Conservation (phyloP, 129 eudicot genomes). For the Tagetes patula region DNA sequence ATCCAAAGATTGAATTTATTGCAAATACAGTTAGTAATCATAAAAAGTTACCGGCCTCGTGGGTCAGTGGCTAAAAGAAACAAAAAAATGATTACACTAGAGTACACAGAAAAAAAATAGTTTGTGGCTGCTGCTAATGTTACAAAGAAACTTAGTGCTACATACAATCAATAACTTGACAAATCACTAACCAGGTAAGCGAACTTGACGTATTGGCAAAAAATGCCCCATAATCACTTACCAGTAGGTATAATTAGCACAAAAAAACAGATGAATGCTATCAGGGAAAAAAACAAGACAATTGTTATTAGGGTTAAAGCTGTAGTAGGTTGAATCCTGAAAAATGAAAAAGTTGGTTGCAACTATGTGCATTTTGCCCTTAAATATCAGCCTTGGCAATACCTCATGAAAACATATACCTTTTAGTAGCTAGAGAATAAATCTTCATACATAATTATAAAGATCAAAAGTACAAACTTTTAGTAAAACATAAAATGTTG, state of each 20-base stretch:
- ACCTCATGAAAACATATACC: background rate
- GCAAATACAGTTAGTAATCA: background rate
- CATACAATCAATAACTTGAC: background rate
- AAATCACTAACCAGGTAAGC: background rate
- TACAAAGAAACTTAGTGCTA: background rate
- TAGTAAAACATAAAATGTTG: background rate
- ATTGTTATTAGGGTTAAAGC: background rate
- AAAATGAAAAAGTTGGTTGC: background rate
- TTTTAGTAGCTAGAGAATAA: background rate
- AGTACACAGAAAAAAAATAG: background rate
- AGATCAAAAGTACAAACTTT: background rate
- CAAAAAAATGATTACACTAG: background rate
- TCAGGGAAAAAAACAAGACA: background rate
- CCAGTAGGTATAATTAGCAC: background rate
- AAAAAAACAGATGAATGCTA: background rate
- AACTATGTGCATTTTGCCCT: background rate
- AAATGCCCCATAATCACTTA: background rate
- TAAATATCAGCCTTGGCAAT: background rate
- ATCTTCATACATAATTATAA: background rate
- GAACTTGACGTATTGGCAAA: background rate
- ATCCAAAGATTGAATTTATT: background rate
- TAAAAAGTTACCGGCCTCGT: background rate
- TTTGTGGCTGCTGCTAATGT: background rate
- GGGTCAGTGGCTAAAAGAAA: background rate
- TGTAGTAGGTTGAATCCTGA: background rate